Evolutionary conservation across 176 grass and related monocot species (phyloP).

Genomic region (Zea luxurians): DNA sequence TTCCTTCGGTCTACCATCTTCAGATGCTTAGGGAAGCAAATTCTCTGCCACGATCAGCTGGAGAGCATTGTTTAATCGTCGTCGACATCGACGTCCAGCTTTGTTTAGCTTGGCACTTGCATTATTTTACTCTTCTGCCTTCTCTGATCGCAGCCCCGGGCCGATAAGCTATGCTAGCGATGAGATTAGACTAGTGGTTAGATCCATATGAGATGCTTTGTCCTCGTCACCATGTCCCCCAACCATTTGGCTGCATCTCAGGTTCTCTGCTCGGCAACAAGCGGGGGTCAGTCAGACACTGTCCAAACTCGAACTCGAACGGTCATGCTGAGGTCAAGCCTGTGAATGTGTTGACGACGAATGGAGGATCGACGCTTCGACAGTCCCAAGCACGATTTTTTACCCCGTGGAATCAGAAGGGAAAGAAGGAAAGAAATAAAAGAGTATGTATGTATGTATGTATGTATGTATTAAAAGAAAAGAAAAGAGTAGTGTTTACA

Average conservation of each 20-base stretch:
- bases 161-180: slow-evolving; percentile 24
- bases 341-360: not conserved
- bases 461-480: too few species aligned
- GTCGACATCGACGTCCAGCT: not conserved
- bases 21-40: slow-evolving; percentile 27
- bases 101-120: slow-evolving; percentile 32
- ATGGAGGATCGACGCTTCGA: too few species aligned
- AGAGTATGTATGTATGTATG: too few species aligned
- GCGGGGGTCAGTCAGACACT: slow-evolving; percentile 12
- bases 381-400: too few species aligned
- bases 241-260: slow-evolving; percentile 32
- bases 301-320: not conserved
- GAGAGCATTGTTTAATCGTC: slow-evolving; percentile 24
- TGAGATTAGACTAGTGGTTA: slow-evolving; percentile 13
- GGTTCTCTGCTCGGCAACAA: slow-evolving; percentile 24
- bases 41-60: slow-evolving; percentile 31
- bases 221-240: slow-evolving; percentile 33
- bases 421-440: too few species aligned
- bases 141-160: not conserved
- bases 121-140: not conserved
- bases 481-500: too few species aligned
- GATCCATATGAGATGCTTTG: slow-evolving; percentile 31
- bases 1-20: slow-evolving; percentile 23
- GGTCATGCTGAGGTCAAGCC: slow-evolving; percentile 6
- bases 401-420: too few species aligned